Base-by-base conservation (phyloP, 495 filamentous ascomycete genomes). In the Chaetomidium leptoderma region DNA sequence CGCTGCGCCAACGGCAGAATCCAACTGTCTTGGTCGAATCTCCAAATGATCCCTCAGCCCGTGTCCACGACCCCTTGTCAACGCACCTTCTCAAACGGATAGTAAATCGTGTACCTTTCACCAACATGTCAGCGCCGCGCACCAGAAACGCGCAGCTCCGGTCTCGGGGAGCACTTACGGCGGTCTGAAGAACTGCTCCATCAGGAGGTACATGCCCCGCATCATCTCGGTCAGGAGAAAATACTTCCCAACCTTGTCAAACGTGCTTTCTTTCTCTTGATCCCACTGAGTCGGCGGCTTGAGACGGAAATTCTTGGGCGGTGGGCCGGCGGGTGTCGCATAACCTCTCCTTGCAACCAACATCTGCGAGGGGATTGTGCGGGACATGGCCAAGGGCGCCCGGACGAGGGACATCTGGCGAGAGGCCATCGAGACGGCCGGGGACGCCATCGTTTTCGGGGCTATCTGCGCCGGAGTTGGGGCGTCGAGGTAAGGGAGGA, bases 171-270 rank as follows among this genome's bases (percentile, higher is more conserved):
- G 26, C 47, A 91, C 90, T 84, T 75, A 96, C 89, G 93, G 93
- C 71, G 93, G 88, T 70, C 93, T 77, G 80, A 98, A 98, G 82
- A 87, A 98, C 77, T 98, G 92, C 83, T 98, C 93, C 72, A 98
- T 68, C 71, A 93, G 86, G 51, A 97, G 88, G 68, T 96, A 97
- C 95, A 98, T 97, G 71, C 93, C 93, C 65, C 93, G 84, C 70
- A 89, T 74, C 85, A 98, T 93, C 80, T 98, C 93, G 6, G 88
- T 87, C 80, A 97, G 70, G 60, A 97, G 81, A 74, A 97, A 96
- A 78, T 91, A 96, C 68, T 89, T 88, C 49, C 86, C 89, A n/a
- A 88, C 85, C 74, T 86, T 87, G 71, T 95, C 88, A 42, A 93
- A 70, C 6, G 85, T 81, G 42, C 81, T 82, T 68, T 93, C 88